These are phyloP conservation scores for Sporisorium graminicola DNA, from an alignment of 1,284 basidiomycete species.

Conservation along the genomic window DNA sequence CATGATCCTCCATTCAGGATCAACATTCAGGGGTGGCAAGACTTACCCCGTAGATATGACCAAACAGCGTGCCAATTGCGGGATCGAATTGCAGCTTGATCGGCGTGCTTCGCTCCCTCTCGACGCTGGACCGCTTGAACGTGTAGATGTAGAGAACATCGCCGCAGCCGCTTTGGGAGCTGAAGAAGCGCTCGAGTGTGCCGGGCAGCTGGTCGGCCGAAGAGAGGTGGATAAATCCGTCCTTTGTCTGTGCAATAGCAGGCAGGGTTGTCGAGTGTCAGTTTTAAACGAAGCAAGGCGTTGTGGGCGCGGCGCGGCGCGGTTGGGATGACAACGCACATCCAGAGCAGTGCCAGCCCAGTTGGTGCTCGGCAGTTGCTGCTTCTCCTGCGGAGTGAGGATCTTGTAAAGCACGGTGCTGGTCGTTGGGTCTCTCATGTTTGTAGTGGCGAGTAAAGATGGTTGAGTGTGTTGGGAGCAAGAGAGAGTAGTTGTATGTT, in stretches of 20 bases:
- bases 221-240: constrained; percentile 64
- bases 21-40: background rate
- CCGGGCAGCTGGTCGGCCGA: constrained; percentile 55
- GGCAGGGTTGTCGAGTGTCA: background rate
- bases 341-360: constrained; percentile 61
- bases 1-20: background rate
- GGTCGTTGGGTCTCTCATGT: constrained; percentile 49
- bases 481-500: background rate
- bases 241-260: constrained; percentile 36
- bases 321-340: constrained; percentile 42
- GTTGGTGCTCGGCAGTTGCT: constrained; percentile 31
- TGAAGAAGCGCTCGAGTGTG: constrained; percentile 59
- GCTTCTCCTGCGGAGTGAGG: constrained; percentile 55
- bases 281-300: background rate
- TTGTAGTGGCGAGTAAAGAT: background rate
- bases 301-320: background rate
- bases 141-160: constrained; percentile 46
- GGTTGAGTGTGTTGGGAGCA: background rate
- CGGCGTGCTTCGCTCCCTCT: constrained; percentile 26
- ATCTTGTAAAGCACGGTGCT: constrained; percentile 64
- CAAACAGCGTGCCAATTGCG: constrained; percentile 48
- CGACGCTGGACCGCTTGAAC: constrained; percentile 39
- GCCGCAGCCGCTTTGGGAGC: constrained; percentile 42
- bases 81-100: constrained; percentile 58
- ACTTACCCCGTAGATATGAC: constrained; percentile 59